These are phyloP conservation scores for Citeromyces siamensis DNA, from an alignment of 1,139 yeast species.

Conservation along the genomic window DNA sequence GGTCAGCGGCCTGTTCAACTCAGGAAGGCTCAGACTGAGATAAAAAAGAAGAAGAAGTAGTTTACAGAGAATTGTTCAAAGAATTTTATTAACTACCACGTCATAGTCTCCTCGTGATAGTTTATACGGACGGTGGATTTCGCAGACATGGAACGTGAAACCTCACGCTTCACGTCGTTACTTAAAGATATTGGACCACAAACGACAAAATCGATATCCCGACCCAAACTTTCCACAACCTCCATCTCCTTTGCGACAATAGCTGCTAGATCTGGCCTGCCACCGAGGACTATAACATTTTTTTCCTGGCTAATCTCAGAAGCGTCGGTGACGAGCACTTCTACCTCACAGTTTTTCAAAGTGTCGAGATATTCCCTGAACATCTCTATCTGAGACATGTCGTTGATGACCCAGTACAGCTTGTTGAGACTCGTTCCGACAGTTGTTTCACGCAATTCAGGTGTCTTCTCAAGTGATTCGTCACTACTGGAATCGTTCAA, in stretches of 20 bases:
- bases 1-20: constrained; percentile 66
- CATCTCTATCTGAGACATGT: constrained; percentile 1
- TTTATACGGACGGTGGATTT: neutral
- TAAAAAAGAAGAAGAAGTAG: constrained; percentile 17
- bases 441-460: neutral
- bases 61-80: too few species aligned
- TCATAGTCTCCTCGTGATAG: constrained; percentile 2
- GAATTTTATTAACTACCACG: neutral
- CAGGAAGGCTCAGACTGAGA: constrained; percentile 48
- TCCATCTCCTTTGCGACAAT: neutral
- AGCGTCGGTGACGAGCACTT: neutral
- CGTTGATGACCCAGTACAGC: constrained; percentile 4
- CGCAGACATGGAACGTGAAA: neutral
- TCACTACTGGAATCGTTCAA: too few species aligned
- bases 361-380: constrained; percentile 1
- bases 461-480: neutral
- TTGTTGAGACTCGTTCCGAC: neutral
- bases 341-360: neutral
- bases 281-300: neutral
- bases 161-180: neutral
- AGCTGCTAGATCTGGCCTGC: neutral
- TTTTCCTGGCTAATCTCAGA: neutral
- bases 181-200: neutral
- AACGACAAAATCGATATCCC: neutral
- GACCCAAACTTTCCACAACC: neutral